Evolutionary conservation across 305 asterid species (phyloP).

Genomic region (Fraxinus ornus): DNA sequence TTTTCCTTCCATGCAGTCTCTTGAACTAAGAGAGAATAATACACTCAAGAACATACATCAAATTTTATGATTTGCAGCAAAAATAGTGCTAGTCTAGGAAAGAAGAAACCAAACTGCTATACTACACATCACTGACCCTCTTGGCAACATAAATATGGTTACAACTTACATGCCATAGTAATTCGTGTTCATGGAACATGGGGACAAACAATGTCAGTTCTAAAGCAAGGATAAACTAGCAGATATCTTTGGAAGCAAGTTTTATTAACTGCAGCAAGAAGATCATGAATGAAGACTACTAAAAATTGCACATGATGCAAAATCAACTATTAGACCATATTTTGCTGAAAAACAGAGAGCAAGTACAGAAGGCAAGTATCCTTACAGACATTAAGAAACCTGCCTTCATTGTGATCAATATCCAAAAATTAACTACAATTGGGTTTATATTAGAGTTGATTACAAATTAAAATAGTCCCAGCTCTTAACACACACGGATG

Average conservation of each 20-base stretch:
- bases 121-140: slow-evolving; percentile 15
- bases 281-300: background rate
- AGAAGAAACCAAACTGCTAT: background rate
- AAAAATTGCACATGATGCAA: slow-evolving; percentile 9
- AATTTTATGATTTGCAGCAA: slow-evolving; percentile 5
- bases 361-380: background rate
- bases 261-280: slow-evolving; percentile 12
- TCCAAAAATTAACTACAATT: background rate
- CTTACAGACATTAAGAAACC: background rate
- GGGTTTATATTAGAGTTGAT: background rate
- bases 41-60: background rate
- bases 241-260: slow-evolving; percentile 13
- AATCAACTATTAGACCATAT: background rate
- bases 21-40: background rate
- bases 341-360: background rate
- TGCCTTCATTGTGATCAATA: background rate
- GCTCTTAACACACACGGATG: background rate
- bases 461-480: background rate
- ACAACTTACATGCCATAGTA: background rate
- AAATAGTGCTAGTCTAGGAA: background rate
- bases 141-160: slow-evolving; percentile 12
- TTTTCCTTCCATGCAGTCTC: background rate
- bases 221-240: slow-evolving; percentile 7
- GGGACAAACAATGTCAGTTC: slow-evolving; percentile 4
- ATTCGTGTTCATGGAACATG: slow-evolving; percentile 6